Percentiles rank a stretch among this genome's conserved stretches.
Evolutionary conservation across 2,329 filamentous ascomycete genomes (phyloP).

Genomic region (Colletotrichum sp.): DNA sequence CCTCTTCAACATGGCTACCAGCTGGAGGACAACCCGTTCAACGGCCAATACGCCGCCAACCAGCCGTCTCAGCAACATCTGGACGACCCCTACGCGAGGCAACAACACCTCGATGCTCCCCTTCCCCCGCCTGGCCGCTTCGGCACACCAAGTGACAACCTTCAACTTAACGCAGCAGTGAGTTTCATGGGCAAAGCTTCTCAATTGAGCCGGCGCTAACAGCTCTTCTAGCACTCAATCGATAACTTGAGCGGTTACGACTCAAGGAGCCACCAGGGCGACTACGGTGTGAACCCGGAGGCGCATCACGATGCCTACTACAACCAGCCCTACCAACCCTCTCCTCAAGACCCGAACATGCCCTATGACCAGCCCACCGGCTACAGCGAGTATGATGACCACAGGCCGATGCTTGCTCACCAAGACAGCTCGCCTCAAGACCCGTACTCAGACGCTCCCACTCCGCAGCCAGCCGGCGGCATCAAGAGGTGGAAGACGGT

Average conservation of each 20-base stretch:
- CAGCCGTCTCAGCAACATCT: slow-evolving; percentile 56
- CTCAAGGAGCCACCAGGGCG: slow-evolving; percentile 57
- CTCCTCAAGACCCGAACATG: slow-evolving; percentile 62
- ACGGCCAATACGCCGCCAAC: slow-evolving; percentile 17
- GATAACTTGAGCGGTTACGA: slow-evolving; percentile 48
- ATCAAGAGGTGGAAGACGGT: slow-evolving; percentile 97
- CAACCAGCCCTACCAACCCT: slow-evolving; percentile 80
- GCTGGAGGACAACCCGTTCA: slow-evolving; percentile 79
- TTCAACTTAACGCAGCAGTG: slow-evolving; percentile 86
- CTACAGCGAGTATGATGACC: slow-evolving; percentile 66
- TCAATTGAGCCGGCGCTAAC: not conserved
- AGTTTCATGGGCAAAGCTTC: slow-evolving; percentile 39
- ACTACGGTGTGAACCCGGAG: slow-evolving; percentile 81
- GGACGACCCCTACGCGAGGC: slow-evolving; percentile 71
- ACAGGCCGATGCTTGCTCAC: slow-evolving; percentile 76
- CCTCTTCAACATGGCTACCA: slow-evolving; percentile 79
- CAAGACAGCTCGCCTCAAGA: slow-evolving; percentile 56
- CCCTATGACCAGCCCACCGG: slow-evolving; percentile 45
- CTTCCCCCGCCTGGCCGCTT: slow-evolving; percentile 38
- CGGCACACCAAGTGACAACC: slow-evolving; percentile 71
- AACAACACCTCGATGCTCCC: slow-evolving; percentile 23
- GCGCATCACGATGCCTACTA: slow-evolving; percentile 89
- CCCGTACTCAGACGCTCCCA: slow-evolving; percentile 50
- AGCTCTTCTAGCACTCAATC: slow-evolving; percentile 51
- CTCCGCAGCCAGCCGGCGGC: slow-evolving; percentile 53